phyloP scores from a whole-genome alignment of 2,329 filamentous ascomycete species.

The Dothidotthia symphoricarpi region DNA sequence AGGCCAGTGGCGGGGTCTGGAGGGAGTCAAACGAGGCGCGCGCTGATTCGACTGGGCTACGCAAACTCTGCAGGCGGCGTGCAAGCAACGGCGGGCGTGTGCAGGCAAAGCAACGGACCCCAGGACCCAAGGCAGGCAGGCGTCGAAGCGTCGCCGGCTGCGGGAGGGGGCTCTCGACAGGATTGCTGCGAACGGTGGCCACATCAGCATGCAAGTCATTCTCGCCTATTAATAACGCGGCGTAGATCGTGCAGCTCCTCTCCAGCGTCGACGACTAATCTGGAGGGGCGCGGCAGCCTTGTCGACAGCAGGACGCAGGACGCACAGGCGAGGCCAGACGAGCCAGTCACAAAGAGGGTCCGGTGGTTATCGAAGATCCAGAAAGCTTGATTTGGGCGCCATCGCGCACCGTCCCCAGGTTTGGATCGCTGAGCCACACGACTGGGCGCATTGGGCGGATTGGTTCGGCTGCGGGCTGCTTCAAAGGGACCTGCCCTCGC shows the following conservation, averaged over 20 bases:
- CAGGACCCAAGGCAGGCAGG: conserved; percentile 6
- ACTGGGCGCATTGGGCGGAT: conserved; percentile 27
- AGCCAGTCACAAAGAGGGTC: conserved; percentile 23
- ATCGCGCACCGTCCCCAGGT: conserved; percentile 20
- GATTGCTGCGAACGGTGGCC: not conserved
- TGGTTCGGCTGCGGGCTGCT: conserved; percentile 21
- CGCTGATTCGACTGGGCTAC: conserved; percentile 9
- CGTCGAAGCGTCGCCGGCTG: not conserved
- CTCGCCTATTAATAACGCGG: conserved; percentile 11
- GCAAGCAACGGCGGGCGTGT: not conserved
- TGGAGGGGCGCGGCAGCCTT: conserved; percentile 28
- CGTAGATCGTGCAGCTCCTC: conserved; percentile 22
- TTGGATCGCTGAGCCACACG: conserved; percentile 21
- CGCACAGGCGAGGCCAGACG: conserved; percentile 26
- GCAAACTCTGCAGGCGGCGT: conserved; percentile 11
- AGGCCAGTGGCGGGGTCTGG: conserved; percentile 5
- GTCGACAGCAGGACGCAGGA: conserved; percentile 8
- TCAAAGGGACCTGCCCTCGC: conserved; percentile 21
- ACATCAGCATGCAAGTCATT: conserved; percentile 15
- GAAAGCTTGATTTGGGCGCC: conserved; percentile 38
- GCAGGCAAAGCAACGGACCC: conserved; percentile 1
- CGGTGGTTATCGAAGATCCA: conserved; percentile 25
- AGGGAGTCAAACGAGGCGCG: conserved; percentile 1
- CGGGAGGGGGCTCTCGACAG: too few species aligned
- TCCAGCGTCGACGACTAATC: conserved; percentile 17